Evolutionary conservation across 352 stramenopile genomes (phyloP), one percentile per base, ranked within the genome.

Genomic region (Thalassiosira hispida): DNA sequence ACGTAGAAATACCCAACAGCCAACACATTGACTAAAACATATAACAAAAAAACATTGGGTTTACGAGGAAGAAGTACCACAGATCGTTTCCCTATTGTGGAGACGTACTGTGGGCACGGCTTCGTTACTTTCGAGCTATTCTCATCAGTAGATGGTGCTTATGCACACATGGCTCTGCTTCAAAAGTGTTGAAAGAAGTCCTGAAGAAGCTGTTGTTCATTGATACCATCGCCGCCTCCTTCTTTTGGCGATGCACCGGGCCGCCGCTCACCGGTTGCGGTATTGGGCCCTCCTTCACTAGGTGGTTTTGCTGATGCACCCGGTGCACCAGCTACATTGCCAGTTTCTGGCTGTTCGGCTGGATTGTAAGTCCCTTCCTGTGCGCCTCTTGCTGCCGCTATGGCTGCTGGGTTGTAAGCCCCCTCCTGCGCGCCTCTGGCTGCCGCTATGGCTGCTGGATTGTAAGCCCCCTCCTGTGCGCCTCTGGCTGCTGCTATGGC

Each of bases 121-220:
- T 38, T 38, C 31, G 8, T n/a, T 8, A 38, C 31, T 38, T 38
- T 38, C 31, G 8, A 9, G 8, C 31, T 38, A 38, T 38, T 38
- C 31, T 38, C 31, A 3, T 38, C 8, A 9, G 31, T 8, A 8
- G 31, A 38, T 3, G n/a, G n/a, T n/a, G n/a, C n/a, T n/a, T n/a
- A n/a, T n/a, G n/a, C n/a, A n/a, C 31, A 38, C 8, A 9, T 38
- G 31, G 8, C 31, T 38, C 31, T 55, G 23, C 14, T 46, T 71
- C 27, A 73, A 62, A 73, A 73, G 47, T 73, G 63, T 51, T 73
- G 63, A 47, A 73, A 73, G 20, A 73, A 73, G 63, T 73, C 63
- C 47, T 73, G 63, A 51, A 73, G 46, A 22, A 73, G 44, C 49
- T 73, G 63, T 49, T 73, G 63, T 25, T 73, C 63, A 61, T 73